Evolutionary conservation across 805 yeast species (phyloP).

Genomic region (Metschnikowia chrysomelidarum): DNA sequence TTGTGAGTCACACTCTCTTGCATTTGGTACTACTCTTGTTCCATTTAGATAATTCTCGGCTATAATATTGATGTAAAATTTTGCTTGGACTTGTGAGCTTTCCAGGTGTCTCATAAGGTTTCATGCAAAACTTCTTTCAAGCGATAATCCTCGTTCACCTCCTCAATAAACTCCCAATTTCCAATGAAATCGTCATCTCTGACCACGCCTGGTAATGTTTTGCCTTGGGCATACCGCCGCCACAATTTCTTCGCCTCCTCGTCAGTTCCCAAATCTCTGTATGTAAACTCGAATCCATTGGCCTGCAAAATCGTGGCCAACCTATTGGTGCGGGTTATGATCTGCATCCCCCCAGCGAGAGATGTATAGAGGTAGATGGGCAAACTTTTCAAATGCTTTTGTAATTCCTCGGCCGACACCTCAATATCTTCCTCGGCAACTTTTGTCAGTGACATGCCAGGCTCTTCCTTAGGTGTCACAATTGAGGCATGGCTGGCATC

Average conservation of each 20-base stretch:
- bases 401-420: conserved; percentile 41
- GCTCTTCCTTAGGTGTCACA: too few relatives aligned
- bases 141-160: conserved; percentile 77
- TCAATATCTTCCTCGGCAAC: conserved; percentile 29
- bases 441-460: conserved; percentile 10
- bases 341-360: conserved; percentile 81
- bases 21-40: too few relatives aligned
- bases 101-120: conserved; percentile 35
- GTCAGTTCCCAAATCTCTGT: conserved; percentile 83
- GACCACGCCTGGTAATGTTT: conserved; percentile 79
- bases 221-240: conserved; percentile 72
- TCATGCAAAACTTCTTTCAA: conserved; percentile 65
- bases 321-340: conserved; percentile 74
- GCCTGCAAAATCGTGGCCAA: conserved; percentile 73
- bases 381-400: conserved; percentile 41
- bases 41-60: too few relatives aligned
- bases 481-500: too few relatives aligned
- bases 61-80: too few relatives aligned
- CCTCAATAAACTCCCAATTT: conserved; percentile 81
- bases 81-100: neutral
- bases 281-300: conserved; percentile 62
- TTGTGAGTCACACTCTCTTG: too few relatives aligned
- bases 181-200: conserved; percentile 82
- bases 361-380: conserved; percentile 83
- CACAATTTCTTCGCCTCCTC: conserved; percentile 81